phyloP scores from a whole-genome alignment of 257 asterid genomes.

The Jasminum sambac region DNA sequence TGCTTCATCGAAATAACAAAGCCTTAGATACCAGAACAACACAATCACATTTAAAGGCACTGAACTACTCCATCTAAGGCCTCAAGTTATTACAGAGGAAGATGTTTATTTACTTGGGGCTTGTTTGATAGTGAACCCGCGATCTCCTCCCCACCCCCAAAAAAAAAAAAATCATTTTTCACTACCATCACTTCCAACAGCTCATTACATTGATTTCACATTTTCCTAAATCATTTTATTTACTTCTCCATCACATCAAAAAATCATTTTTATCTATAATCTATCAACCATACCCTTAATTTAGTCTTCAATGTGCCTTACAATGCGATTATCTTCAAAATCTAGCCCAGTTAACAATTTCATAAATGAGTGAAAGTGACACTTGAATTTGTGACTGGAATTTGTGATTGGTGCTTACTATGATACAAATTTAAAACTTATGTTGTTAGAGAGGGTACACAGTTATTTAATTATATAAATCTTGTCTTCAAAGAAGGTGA shows the following conservation, averaged over 20 bases:
- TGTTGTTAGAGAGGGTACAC: neutral
- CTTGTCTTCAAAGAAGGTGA: constrained; percentile 14
- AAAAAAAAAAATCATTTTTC: too few relatives aligned
- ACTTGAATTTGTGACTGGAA: neutral
- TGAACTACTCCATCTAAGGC: neutral
- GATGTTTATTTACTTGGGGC: neutral
- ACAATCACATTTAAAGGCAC: neutral
- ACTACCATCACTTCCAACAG: too few relatives aligned
- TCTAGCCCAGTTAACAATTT: neutral
- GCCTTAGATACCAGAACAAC: constrained; percentile 11
- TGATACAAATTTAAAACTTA: neutral
- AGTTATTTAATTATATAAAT: neutral
- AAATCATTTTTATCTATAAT: too few relatives aligned
- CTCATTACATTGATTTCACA: too few relatives aligned
- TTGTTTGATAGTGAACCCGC: neutral
- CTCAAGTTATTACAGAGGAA: neutral
- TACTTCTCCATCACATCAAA: too few relatives aligned
- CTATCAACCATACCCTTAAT: neutral
- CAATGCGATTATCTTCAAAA: neutral
- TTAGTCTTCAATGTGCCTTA: neutral
- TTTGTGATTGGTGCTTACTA: neutral
- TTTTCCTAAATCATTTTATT: too few relatives aligned
- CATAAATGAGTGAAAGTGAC: neutral
- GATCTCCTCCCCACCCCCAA: too few relatives aligned
- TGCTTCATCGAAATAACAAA: constrained; percentile 13